Base-by-base conservation (phyloP, 1,139 yeast genomes). In the Kurtzmaniella natalensis region DNA sequence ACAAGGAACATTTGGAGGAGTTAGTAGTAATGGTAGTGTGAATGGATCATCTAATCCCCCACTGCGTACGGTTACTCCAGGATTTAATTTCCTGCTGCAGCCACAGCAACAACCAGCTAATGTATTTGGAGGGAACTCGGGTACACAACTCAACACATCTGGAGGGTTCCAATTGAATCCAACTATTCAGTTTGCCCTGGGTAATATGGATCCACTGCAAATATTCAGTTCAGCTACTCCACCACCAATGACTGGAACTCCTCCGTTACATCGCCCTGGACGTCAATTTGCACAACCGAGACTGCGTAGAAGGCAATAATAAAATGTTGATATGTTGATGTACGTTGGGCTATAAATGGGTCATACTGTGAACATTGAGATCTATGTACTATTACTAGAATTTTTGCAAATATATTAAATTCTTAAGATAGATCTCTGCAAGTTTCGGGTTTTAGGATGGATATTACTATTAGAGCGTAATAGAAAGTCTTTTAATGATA, bases 201-300 rank as follows among this genome's bases (percentile, higher is more conserved):
- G 28, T n/a, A 26, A 26, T n/a, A 6, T 33, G 5, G 37, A 31
- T 14, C 37, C 37, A 3, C 26, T 33, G 17, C 25, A 26, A 11
- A 27, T 34, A 10, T 34, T 34, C 15, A 24, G 23, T n/a, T 17
- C 31, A 5, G 28, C 31, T 30, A 38, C 37, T 24, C 41, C 25
- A 11, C 40, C 38, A 18, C 42, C 41, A 10, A 14, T 16, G 17
- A 34, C 37, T 11, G 38, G 40, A n/a, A 41, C 37, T 11, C 37
- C 37, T n/a, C 34, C 37, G 25, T 32, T 44, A 13, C 48, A 46
- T 28, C 20, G 29, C 7, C 45, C 53, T 25, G 50, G 50, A 28
- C 44, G 64, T 17, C 55, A 53, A 37, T 51, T 58, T 24, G 57
- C 58, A 10, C 59, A 52, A 32, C 59, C 59, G 45, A 48, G 62